Conservation (phyloP, 495 filamentous ascomycete species). For the Trichoderma asperelloides region DNA sequence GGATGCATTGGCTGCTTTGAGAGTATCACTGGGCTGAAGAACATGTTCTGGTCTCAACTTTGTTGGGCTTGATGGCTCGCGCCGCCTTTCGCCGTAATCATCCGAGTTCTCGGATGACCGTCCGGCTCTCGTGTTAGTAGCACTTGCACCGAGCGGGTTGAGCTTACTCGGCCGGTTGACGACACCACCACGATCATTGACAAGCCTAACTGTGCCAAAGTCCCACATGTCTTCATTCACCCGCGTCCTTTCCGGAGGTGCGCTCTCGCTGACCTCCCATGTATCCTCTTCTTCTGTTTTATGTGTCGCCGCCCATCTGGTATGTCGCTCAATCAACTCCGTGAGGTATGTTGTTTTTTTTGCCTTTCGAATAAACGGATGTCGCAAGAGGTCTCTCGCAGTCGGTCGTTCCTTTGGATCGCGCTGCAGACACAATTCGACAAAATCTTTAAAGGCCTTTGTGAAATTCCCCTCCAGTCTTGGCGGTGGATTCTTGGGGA, state of each 20-base stretch:
- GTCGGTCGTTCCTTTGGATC: constrained; percentile 82
- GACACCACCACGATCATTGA: constrained; percentile 44
- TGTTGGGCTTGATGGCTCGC: constrained; percentile 26
- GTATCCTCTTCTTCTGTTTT: constrained; percentile 57
- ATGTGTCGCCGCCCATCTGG: constrained; percentile 72
- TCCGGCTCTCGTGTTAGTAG: constrained; percentile 54
- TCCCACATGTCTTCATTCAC: constrained; percentile 89
- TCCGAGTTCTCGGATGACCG: constrained; percentile 35
- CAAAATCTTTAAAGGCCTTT: constrained; percentile 88
- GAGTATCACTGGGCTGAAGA: constrained; percentile 27
- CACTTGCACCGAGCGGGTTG: constrained; percentile 63
- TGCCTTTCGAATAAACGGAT: constrained; percentile 80
- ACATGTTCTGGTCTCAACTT: constrained; percentile 29
- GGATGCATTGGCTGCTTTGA: constrained; percentile 25
- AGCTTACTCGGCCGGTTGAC: constrained; percentile 40
- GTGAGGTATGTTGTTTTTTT: constrained; percentile 87
- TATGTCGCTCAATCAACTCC: constrained; percentile 83
- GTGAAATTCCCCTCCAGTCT: constrained; percentile 77
- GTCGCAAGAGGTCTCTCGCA: constrained; percentile 79
- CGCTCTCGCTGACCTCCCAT: constrained; percentile 30
- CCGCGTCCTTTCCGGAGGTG: constrained; percentile 16
- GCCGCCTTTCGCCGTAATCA: constrained; percentile 38
- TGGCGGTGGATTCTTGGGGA: constrained; percentile 89
- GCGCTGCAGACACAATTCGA: constrained; percentile 75
- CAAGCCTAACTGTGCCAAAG: constrained; percentile 82